Conservation (phyloP, 345 rosid genomes). For the Salix brachista region DNA sequence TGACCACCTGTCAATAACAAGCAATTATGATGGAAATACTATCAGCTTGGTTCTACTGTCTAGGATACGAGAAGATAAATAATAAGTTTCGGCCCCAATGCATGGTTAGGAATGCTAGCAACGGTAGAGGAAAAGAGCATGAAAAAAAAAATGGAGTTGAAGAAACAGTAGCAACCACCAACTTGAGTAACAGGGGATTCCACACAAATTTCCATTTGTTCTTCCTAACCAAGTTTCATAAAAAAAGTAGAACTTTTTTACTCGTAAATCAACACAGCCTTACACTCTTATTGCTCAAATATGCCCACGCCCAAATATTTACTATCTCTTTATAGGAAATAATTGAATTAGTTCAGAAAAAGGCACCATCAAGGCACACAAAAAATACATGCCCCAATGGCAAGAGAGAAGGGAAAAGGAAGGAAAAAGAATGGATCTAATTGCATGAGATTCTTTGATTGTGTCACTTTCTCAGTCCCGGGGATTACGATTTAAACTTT, state of each 20-base stretch:
- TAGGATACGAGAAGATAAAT: not conserved
- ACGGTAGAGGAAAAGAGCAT: not conserved
- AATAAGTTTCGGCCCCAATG: not conserved
- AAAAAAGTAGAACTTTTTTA: not conserved
- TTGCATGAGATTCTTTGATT: not conserved
- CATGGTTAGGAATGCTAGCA: not conserved
- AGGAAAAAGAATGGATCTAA: not conserved
- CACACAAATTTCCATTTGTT: not conserved
- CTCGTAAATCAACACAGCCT: not conserved
- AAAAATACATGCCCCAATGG: not conserved
- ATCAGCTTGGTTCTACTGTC: not conserved
- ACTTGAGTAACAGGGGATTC: not conserved
- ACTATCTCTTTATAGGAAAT: not conserved
- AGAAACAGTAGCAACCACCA: not conserved
- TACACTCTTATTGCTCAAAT: not conserved
- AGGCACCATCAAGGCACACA: not conserved
- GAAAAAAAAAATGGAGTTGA: not conserved
- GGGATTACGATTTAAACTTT: not conserved
- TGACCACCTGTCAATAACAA: conserved; percentile 50
- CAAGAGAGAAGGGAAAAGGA: not conserved
- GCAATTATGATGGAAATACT: conserved; percentile 1
- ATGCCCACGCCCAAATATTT: not conserved
- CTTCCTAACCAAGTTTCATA: not conserved
- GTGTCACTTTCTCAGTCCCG: not conserved
- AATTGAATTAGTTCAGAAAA: not conserved